Base-by-base conservation (phyloP, 179 eudicot species). In the Patellifolia procumbens region DNA sequence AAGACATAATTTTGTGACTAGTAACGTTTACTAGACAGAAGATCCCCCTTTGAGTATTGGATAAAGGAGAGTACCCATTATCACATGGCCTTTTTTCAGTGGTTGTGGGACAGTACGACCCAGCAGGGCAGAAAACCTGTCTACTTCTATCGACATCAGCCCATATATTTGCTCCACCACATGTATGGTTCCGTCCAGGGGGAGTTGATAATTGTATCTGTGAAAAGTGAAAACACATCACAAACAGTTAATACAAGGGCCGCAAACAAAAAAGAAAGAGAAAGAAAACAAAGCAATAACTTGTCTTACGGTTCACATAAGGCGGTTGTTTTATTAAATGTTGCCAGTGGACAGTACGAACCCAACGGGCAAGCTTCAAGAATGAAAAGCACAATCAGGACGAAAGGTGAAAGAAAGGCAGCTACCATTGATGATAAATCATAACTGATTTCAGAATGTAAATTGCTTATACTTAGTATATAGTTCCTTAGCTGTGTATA, bases 81-180 rank as follows among this genome's bases (percentile, higher is more conserved):
- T 72, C 75, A 84, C 99, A 95, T 62, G 86, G 71, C 17, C 31
- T 69, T 77, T 85, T 80, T 45, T 82, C 73, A 2, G 84, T 84
- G 59, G 83, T 87, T 49, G 92, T 84, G 32, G 99, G 99, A 79
- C 99, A 95, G 79, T 92, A 91, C 34, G 88, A 89, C 80, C 97
- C 97, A 29, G 90, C 89, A 73, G 97, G 82, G 81, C 99, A 95
- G 81, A 92, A 95, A 37, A 93, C 70, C 71, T 91, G 85, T 24
- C 46, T 34, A 77, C 91, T 89, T 34, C 76, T 83, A 72, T 56
- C 76, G 72, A 86, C 73, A 87, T 90, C 91, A 39, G 97, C 88
- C 99, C 99, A 95, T 70, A 82, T 78, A 72, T 95, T 90, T 34
- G 99, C 99, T 78, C 91, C 99, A 55, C 99, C 99, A 80, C 99